phyloP scores from a whole-genome alignment of 176 grass and related monocot genomes.

The Musa itinerans region DNA sequence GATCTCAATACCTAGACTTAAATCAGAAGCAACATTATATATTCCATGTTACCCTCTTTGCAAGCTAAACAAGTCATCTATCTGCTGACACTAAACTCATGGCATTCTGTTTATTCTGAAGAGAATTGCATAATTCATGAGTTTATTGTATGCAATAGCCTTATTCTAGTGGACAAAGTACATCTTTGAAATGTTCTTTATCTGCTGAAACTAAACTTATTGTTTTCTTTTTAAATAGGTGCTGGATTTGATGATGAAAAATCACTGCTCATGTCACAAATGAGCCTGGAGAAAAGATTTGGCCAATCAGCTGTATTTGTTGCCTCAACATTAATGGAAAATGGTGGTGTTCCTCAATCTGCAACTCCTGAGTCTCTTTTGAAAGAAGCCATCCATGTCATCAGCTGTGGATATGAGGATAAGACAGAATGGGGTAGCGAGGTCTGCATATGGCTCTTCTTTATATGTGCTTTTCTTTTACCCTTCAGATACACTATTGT shows the following conservation, averaged over 20 bases:
- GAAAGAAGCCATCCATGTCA: slow-evolving; percentile 99
- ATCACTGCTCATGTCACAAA: slow-evolving; percentile 92
- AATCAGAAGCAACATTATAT: neutral
- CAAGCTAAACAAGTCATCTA: neutral
- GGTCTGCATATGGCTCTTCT: slow-evolving; percentile 26
- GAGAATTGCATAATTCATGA: neutral
- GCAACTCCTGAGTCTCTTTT: slow-evolving; percentile 93
- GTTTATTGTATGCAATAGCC: neutral
- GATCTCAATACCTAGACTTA: neutral
- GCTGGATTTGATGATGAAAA: slow-evolving; percentile 93
- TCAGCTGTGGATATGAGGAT: slow-evolving; percentile 98
- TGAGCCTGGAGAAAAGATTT: slow-evolving; percentile 96
- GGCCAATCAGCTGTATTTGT: slow-evolving; percentile 90
- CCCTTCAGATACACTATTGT: neutral
- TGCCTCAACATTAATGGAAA: slow-evolving; percentile 94
- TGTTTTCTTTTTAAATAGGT: slow-evolving; percentile 31
- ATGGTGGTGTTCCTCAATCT: slow-evolving; percentile 89
- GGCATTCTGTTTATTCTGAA: neutral
- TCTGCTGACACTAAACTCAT: neutral
- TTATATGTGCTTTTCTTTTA: neutral
- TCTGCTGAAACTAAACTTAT: slow-evolving; percentile 5
- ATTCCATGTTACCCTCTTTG: neutral
- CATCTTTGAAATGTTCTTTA: neutral
- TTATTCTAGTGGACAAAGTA: neutral
- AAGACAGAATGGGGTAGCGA: slow-evolving; percentile 87